Evolutionary conservation across 1,139 yeast species (phyloP).

Genomic region (Martiniozyma asiatica): DNA sequence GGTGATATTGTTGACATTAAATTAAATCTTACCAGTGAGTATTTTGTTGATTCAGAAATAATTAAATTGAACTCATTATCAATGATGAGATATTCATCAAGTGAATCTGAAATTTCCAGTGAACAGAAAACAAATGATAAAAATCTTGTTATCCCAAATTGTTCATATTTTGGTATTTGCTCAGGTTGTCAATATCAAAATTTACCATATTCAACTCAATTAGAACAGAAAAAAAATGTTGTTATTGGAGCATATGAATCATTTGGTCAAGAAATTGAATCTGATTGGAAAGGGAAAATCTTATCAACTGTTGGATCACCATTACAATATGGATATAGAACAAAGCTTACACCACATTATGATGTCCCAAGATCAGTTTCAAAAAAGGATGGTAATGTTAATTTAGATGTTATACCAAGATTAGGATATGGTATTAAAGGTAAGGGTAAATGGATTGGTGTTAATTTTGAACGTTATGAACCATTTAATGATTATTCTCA

Average conservation of each 20-base stretch:
- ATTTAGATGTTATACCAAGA: slow-evolving; percentile 39
- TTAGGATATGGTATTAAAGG: slow-evolving; percentile 86
- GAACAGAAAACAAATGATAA: not conserved
- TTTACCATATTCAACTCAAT: slow-evolving; percentile 59
- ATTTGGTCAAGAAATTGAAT: slow-evolving; percentile 2
- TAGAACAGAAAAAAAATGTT: slow-evolving; percentile 59
- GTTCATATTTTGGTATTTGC: slow-evolving; percentile 72
- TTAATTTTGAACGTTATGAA: slow-evolving; percentile 3
- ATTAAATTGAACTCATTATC: slow-evolving; percentile 38
- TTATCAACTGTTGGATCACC: slow-evolving; percentile 72
- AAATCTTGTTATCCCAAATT: slow-evolving; percentile 20
- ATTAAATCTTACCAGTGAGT: slow-evolving; percentile 69
- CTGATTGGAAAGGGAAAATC: slow-evolving; percentile 24
- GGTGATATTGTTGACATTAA: slow-evolving; percentile 67
- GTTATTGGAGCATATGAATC: slow-evolving; percentile 66
- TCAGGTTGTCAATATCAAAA: slow-evolving; percentile 92
- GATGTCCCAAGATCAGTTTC: slow-evolving; percentile 51
- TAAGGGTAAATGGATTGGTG: slow-evolving; percentile 52
- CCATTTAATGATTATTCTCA: slow-evolving; percentile 8
- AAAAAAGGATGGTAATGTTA: slow-evolving; percentile 13
- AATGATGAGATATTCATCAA: slow-evolving; percentile 34
- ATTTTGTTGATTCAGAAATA: slow-evolving; percentile 66
- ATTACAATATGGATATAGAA: slow-evolving; percentile 61
- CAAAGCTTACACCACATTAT: slow-evolving; percentile 93
- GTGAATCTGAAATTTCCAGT: too few relatives aligned